Evolutionary conservation across 225 moss, liverwort and hornwort species (phyloP), one percentile per base, ranked within the genome.

Genomic region (Marchantia polymorpha): DNA sequence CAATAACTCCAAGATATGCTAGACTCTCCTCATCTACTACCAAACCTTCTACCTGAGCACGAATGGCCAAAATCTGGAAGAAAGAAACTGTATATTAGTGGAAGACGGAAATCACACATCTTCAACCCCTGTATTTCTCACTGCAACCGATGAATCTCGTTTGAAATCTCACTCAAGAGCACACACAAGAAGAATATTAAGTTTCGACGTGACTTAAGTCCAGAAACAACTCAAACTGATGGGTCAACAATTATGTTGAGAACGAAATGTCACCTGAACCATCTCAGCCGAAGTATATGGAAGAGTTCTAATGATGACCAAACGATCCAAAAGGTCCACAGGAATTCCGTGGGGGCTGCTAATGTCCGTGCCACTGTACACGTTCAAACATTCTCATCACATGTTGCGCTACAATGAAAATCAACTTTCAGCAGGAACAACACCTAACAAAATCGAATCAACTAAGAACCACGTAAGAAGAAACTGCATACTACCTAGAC

Each of bases 311-410:
- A 97, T 94, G 69, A 94, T 94, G 27, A 96, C 94, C 81, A 96
- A 85, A n/a, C 94, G 91, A 91, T 96, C 96, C 85, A 96, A 83
- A 25, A 96, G 86, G 81, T 96, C 94, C 70, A 96, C 91, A 6
- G 93, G 97, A 71, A 97, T 92, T 68, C 94, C 94, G 83, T 93
- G 93, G 31, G 97, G 94, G 82, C 97, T 97, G 83, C 84, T 97
- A 76, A 94, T 93, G 79, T 97, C 97, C 64, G 97, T 97, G 77
- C 94, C 94, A 81, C 91, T 96, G 91, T 64, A 69, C 19, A 75
- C 6, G 63, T 25, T 31, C 7, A 69, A 69, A 69, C 15, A 31
- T 54, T 23, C 7, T 22, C 39, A 39, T 39, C 39, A 39, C 39
- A 39, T 39, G 39, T 39, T 39, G 39, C 5, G 39, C 5, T 39